A percentile compares a stretch with the other conserved stretches of the same genome.
These are phyloP conservation scores for Dimocarpus longan DNA, from an alignment of 345 rosid species.

Conservation along the genomic window DNA sequence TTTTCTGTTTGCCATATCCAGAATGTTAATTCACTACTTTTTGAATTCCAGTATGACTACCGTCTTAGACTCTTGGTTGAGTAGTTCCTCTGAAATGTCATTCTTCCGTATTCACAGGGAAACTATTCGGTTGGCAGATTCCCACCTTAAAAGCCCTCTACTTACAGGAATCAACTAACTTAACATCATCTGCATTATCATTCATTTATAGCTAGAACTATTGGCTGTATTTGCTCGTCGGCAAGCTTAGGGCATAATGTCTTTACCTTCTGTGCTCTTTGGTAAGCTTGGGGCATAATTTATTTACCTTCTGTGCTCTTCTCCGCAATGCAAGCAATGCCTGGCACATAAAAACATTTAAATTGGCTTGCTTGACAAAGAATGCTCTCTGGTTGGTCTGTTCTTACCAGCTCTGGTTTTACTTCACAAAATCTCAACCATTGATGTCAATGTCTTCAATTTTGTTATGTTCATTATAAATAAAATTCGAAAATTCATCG, in stretches of 20 bases:
- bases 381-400: neutral
- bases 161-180: neutral
- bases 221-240: neutral
- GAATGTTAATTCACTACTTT: neutral
- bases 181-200: neutral
- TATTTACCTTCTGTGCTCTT: neutral
- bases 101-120: slow-evolving; percentile 21
- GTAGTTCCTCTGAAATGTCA: slow-evolving; percentile 5
- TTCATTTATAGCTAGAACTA: neutral
- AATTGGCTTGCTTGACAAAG: neutral
- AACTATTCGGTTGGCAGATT: slow-evolving; percentile 3
- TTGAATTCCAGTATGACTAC: neutral
- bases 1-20: neutral
- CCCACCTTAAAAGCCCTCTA: slow-evolving; percentile 22
- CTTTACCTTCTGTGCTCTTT: neutral
- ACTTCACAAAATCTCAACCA: neutral
- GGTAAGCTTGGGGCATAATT: neutral
- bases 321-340: slow-evolving; percentile 1
- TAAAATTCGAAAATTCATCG: neutral
- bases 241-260: neutral
- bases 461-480: neutral
- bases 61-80: neutral
- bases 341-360: neutral
- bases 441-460: neutral
- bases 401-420: neutral